These are phyloP conservation scores for Scedosporium apiospermum DNA, from an alignment of 2,329 filamentous ascomycete species.

Conservation along the genomic window DNA sequence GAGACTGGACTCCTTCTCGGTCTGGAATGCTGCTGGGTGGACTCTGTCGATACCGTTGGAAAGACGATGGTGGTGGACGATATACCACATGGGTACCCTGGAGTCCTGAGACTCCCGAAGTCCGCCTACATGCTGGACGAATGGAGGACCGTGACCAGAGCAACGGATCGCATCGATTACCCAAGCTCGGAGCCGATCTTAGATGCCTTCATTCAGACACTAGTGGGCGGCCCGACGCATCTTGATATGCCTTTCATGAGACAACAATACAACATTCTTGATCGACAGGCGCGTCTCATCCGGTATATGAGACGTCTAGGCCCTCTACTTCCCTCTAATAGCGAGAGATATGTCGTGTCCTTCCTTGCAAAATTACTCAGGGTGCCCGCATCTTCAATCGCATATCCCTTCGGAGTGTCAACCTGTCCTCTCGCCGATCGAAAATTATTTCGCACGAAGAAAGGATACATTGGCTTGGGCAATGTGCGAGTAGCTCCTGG, in stretches of 20 bases:
- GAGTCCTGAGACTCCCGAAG: not conserved
- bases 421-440: not conserved
- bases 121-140: not conserved
- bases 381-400: not conserved
- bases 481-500: not conserved
- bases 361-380: not conserved
- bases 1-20: not conserved
- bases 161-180: not conserved
- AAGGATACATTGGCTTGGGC: not conserved
- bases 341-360: not conserved
- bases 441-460: not conserved
- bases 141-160: not conserved
- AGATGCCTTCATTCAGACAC: not conserved
- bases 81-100: not conserved
- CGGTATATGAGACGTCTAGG: not conserved
- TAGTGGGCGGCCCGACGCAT: not conserved
- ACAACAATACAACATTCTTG: not conserved
- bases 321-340: not conserved
- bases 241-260: not conserved
- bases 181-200: not conserved
- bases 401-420: not conserved
- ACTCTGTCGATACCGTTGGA: not conserved
- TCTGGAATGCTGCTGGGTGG: not conserved
- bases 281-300: not conserved
- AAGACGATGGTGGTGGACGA: not conserved